Conservation (phyloP, 257 asterid species). For the Solanum pimpinellifolium region DNA sequence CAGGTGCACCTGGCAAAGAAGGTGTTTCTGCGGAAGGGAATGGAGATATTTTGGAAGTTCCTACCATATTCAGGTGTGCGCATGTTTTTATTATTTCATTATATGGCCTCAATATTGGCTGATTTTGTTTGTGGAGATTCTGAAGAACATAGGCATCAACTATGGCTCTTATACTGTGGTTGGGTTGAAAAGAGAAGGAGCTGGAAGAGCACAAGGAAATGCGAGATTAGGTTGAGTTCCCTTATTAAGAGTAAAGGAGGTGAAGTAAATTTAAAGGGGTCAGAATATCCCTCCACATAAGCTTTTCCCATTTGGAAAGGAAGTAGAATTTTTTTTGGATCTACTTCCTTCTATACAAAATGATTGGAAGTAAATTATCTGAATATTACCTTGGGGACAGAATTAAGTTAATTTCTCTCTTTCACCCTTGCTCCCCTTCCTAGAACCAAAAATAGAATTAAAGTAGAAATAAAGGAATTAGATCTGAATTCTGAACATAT, state of each 20-base stretch:
- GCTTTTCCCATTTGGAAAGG: background rate
- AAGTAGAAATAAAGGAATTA: background rate
- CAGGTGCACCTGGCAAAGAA: constrained; percentile 19
- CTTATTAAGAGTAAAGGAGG: background rate
- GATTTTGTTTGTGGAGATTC: background rate
- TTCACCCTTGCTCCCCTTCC: background rate
- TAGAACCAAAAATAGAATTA: background rate
- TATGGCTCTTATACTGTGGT: background rate
- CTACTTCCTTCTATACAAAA: background rate
- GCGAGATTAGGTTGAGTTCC: background rate
- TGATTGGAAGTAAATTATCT: background rate
- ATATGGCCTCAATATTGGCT: background rate
- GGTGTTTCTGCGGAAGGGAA: constrained; percentile 17
- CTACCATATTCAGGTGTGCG: constrained; percentile 43
- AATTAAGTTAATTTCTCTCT: background rate
- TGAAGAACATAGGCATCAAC: background rate
- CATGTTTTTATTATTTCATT: background rate
- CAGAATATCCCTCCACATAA: background rate
- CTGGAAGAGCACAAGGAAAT: background rate
- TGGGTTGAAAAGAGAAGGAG: background rate
- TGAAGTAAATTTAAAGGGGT: background rate
- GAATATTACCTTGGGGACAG: background rate
- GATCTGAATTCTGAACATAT: background rate
- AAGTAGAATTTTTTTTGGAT: background rate
- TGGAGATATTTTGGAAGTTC: constrained; percentile 17